These are phyloP conservation scores for Fraxinus greggii DNA, from an alignment of 305 asterid genomes.

Conservation along the genomic window DNA sequence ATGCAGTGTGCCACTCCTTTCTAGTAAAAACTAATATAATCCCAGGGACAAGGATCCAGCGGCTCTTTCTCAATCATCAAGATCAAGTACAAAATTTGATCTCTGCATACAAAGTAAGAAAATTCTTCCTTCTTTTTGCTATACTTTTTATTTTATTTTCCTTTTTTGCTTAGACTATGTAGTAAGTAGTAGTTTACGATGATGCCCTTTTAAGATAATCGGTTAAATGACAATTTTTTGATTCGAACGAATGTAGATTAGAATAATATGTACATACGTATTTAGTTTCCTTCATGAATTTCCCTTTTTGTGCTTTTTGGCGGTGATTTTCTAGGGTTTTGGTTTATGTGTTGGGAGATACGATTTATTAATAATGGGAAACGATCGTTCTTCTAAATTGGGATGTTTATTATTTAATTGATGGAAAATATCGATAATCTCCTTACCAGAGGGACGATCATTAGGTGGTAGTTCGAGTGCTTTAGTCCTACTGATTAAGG, in stretches of 20 bases:
- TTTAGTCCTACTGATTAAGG: not conserved
- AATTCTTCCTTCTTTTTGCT: not conserved
- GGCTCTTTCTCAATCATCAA: not conserved
- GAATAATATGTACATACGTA: not conserved
- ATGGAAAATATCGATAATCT: not conserved
- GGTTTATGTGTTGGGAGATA: slow-evolving; percentile 3
- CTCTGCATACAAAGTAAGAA: not conserved
- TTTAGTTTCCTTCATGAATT: not conserved
- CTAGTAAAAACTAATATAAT: not conserved
- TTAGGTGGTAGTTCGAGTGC: not conserved
- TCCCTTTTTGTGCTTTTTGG: not conserved
- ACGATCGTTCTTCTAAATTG: not conserved
- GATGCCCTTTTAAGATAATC: not conserved
- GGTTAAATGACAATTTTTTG: not conserved
- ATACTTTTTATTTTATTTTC: not conserved
- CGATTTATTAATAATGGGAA: not conserved
- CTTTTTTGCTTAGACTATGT: not conserved
- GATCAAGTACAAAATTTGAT: not conserved
- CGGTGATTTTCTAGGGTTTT: slow-evolving; percentile 25
- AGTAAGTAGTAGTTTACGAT: not conserved
- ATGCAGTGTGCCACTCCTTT: not conserved
- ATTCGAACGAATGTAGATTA: not conserved
- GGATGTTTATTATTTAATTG: not conserved
- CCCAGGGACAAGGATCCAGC: not conserved
- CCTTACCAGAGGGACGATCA: not conserved